Percentiles rank a stretch among this genome's conserved stretches.
phyloP scores from a whole-genome alignment of 352 stramenopile genomes.

The Poterioochromonas sp. region DNA sequence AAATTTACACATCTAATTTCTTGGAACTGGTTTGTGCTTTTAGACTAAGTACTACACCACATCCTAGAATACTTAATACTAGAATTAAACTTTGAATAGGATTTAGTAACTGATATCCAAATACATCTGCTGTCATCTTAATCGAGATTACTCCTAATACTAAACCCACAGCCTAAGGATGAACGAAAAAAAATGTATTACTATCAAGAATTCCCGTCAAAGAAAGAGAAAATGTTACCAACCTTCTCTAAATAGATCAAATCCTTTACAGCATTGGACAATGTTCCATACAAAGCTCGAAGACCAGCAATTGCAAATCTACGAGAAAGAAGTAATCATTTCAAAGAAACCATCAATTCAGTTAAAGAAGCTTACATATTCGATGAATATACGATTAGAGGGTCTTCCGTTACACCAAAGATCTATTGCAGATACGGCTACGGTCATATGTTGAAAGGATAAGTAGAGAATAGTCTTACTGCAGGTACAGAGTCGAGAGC shows the following conservation, averaged over 20 bases:
- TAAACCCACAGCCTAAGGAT: slow-evolving; percentile 42
- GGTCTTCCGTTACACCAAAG: slow-evolving; percentile 69
- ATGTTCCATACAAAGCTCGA: slow-evolving; percentile 62
- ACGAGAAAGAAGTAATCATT: background rate
- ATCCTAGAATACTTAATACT: background rate
- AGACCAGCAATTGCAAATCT: slow-evolving; percentile 56
- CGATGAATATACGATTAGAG: slow-evolving; percentile 67
- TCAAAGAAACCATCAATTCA: background rate
- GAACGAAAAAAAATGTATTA: background rate
- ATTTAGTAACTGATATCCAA: slow-evolving; percentile 41
- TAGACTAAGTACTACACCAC: too few species aligned
- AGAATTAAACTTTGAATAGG: background rate
- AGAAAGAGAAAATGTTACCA: background rate
- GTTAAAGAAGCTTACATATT: slow-evolving; percentile 51
- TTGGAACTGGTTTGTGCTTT: too few species aligned
- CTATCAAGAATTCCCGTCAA: background rate
- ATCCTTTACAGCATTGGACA: slow-evolving; percentile 57
- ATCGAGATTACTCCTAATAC: slow-evolving; percentile 51
- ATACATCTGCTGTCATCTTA: slow-evolving; percentile 51
- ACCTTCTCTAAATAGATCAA: slow-evolving; percentile 40
- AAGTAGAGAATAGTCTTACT: background rate
- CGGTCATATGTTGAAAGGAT: background rate
- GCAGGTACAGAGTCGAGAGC: slow-evolving; percentile 56
- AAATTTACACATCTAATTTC: too few species aligned
- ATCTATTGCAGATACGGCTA: slow-evolving; percentile 38